Conservation (phyloP, 164 flowering plant species). For the Santalum album region DNA sequence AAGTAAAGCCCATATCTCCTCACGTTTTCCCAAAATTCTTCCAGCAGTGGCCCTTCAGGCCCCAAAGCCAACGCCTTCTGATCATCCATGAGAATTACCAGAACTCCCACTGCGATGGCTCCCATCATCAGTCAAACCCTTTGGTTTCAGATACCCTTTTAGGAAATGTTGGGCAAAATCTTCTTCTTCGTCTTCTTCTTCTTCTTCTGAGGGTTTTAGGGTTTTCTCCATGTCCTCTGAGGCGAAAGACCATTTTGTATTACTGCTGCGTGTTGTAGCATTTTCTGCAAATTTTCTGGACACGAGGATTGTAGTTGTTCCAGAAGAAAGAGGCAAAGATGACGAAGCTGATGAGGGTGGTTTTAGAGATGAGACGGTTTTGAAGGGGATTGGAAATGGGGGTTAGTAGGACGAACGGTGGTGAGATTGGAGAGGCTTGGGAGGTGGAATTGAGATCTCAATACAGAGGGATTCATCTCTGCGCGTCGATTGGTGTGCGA, state of each 20-base stretch:
- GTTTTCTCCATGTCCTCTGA: not conserved
- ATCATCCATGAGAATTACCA: conserved; percentile 39
- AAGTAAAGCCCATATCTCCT: conserved; percentile 75
- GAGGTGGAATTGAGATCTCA: conserved; percentile 24
- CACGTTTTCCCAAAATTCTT: conserved; percentile 91
- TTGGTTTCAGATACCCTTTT: too few relatives aligned
- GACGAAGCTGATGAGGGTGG: not conserved
- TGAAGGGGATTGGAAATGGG: conserved; percentile 12
- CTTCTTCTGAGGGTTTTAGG: not conserved
- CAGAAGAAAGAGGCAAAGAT: not conserved
- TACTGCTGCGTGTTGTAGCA: not conserved
- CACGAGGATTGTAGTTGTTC: not conserved
- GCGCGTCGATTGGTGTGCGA: too few relatives aligned
- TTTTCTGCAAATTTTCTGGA: not conserved
- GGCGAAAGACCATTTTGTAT: conserved; percentile 2
- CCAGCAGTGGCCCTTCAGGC: conserved; percentile 88
- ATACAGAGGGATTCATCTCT: conserved; percentile 11
- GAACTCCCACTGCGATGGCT: conserved; percentile 45
- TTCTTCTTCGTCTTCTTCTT: not conserved
- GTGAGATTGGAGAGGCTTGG: conserved; percentile 14
- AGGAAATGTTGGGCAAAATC: conserved; percentile 5
- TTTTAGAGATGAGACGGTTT: conserved; percentile 10
- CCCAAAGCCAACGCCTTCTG: conserved; percentile 69
- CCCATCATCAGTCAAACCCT: conserved; percentile 36
- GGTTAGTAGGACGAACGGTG: conserved; percentile 9